Base-by-base conservation (phyloP, 257 asterid species). In the Penstemon davidsonii region DNA sequence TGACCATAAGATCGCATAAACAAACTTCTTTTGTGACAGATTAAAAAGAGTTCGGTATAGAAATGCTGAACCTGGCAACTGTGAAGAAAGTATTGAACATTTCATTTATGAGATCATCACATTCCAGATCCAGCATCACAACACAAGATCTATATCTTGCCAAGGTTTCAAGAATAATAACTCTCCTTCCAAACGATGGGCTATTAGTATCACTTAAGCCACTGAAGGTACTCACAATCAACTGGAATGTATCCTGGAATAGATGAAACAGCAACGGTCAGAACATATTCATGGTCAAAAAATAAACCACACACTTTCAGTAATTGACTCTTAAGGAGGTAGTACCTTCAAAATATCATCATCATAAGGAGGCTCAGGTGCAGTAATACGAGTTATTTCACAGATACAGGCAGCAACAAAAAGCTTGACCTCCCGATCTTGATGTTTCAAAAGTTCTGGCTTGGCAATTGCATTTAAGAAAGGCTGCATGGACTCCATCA, bases 111-210 rank as follows among this genome's bases (percentile, higher is more conserved):
- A 94, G 98, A 82, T 91, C 91, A 78, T 88, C 91, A 74, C 99
- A 94, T 73, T 94, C 99, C 62, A 94, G 98, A 81, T 94, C 98
- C 86, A 94, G 88, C 96, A 94, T 91, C 79, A 91, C 96, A 36
- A 94, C 96, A 73, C 93, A 94, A 4, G 97, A 91, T 80, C 95
- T 89, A 74, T 91, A 94, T 86, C 87, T 83, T 75, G 99, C 99
- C 81, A 94, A 56, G 50, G 96, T 91, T 78, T 94, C 99, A 82
- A 91, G 83, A 75, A 91, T 89, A 76, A 86, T 88, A 75, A 94
- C 92, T 82, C 96, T 94, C 83, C 94, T 87, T 74, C 87, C 97
- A 75, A 91, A 94, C 75, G 86, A 73, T 62, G 98, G 93, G 76
- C 88, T 77, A 42, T 72, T 82, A 47, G 78, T 80, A 73, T 94